phyloP scores from a whole-genome alignment of 441 rosid species.

The Gossypium schwendimanii region DNA sequence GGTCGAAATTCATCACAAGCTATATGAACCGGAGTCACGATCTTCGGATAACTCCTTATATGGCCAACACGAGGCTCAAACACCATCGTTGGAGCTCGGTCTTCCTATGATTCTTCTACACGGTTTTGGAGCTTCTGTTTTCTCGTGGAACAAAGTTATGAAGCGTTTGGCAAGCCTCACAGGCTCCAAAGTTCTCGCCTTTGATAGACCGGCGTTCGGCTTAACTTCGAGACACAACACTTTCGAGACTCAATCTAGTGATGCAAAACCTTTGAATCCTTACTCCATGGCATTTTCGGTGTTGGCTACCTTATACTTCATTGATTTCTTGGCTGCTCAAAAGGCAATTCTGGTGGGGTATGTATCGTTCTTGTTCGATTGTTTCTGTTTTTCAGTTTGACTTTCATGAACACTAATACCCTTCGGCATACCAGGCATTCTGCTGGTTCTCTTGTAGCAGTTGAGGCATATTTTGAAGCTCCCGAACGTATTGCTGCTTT shows the following conservation, averaged over 20 bases:
- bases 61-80: neutral
- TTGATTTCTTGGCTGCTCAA: slow-evolving; percentile 56
- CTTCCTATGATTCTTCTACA: slow-evolving; percentile 71
- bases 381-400: neutral
- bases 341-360: slow-evolving; percentile 83
- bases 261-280: slow-evolving; percentile 50
- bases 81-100: slow-evolving; percentile 14
- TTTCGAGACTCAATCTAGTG: slow-evolving; percentile 17
- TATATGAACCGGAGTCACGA: slow-evolving; percentile 31
- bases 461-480: slow-evolving; percentile 78
- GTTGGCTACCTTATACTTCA: slow-evolving; percentile 64
- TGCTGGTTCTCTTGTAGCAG: slow-evolving; percentile 76
- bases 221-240: slow-evolving; percentile 57
- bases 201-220: slow-evolving; percentile 89
- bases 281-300: slow-evolving; percentile 82
- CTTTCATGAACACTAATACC: slow-evolving; percentile 8
- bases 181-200: slow-evolving; percentile 69
- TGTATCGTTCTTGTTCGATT: slow-evolving; percentile 12
- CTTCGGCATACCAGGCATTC: slow-evolving; percentile 55
- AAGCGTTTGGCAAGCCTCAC: slow-evolving; percentile 55
- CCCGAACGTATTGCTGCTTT: slow-evolving; percentile 82
- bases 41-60: slow-evolving; percentile 18
- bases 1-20: slow-evolving; percentile 68
- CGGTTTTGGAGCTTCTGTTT: slow-evolving; percentile 91
- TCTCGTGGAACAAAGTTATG: slow-evolving; percentile 74